A percentile compares a stretch with the other conserved stretches of the same genome.
Evolutionary conservation across 495 filamentous ascomycete genomes (phyloP).

Genomic region (Neurospora africana): DNA sequence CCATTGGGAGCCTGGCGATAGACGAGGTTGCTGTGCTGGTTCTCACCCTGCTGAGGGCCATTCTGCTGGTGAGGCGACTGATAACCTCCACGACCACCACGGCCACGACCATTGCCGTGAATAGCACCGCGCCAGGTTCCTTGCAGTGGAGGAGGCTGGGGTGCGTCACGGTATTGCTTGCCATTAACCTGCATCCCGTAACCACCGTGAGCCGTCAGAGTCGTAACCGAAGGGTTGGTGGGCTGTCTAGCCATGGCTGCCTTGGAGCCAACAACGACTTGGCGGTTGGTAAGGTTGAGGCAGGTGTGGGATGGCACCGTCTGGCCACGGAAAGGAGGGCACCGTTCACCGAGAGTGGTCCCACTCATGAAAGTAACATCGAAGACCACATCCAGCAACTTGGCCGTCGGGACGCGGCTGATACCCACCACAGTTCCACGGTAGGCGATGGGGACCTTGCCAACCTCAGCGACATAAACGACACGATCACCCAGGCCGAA

Average conservation of each 20-base stretch:
- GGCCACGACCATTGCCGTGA: slow-evolving; percentile 20
- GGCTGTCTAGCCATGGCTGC: slow-evolving; percentile 53
- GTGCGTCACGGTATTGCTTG: slow-evolving; percentile 59
- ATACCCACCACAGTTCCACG: slow-evolving; percentile 88
- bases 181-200: slow-evolving; percentile 44
- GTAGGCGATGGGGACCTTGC: slow-evolving; percentile 87
- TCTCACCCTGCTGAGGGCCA: slow-evolving; percentile 24
- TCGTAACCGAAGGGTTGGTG: slow-evolving; percentile 41
- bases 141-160: slow-evolving; percentile 54
- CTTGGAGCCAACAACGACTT: slow-evolving; percentile 65
- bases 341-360: slow-evolving; percentile 76
- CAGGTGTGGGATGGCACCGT: slow-evolving; percentile 76
- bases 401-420: slow-evolving; percentile 68
- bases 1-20: slow-evolving; percentile 20
- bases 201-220: slow-evolving; percentile 40
- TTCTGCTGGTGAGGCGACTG: slow-evolving; percentile 10
- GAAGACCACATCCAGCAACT: slow-evolving; percentile 84
- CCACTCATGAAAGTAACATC: slow-evolving; percentile 94
- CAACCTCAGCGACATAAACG: slow-evolving; percentile 85
- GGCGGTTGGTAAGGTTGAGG: slow-evolving; percentile 74
- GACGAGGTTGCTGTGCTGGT: slow-evolving; percentile 31
- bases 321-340: slow-evolving; percentile 91
- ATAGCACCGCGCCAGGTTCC: slow-evolving; percentile 66
- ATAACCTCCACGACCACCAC: slow-evolving; percentile 27
- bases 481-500: slow-evolving; percentile 85